Evolutionary conservation across 1,139 yeast species (phyloP).

Genomic region (Entelexis paramagnoliae): DNA sequence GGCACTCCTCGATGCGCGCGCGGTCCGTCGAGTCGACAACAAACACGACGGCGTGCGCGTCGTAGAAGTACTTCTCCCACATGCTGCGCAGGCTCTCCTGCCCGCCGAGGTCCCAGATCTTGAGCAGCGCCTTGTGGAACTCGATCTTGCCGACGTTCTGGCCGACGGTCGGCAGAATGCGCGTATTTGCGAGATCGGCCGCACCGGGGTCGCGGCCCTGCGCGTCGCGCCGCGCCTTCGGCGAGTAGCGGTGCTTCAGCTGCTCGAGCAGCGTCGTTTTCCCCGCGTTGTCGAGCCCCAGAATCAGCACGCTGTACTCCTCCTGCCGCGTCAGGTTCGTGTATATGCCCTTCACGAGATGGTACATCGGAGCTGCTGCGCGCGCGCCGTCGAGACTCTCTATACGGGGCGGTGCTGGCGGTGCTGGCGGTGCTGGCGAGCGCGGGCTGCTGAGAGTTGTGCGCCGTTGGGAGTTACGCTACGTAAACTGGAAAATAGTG

Average conservation of each 20-base stretch:
- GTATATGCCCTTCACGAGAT: constrained; percentile 51
- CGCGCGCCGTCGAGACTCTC: not conserved
- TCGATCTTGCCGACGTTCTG: constrained; percentile 56
- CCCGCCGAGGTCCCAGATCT: constrained; percentile 96
- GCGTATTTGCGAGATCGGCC: constrained; percentile 23
- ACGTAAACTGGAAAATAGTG: too few relatives aligned
- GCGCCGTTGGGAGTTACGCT: too few relatives aligned
- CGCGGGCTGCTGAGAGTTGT: too few relatives aligned
- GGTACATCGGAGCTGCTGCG: constrained; percentile 43
- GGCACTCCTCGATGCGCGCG: constrained; percentile 73
- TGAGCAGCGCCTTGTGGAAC: constrained; percentile 48
- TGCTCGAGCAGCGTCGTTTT: constrained; percentile 74
- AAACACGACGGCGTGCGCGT: constrained; percentile 85
- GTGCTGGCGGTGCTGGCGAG: not conserved
- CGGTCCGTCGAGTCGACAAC: constrained; percentile 86
- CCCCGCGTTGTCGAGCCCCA: constrained; percentile 94
- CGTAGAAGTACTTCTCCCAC: constrained; percentile 80
- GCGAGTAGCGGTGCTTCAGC: constrained; percentile 42
- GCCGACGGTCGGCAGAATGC: constrained; percentile 62
- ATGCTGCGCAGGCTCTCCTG: constrained; percentile 68
- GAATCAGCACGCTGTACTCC: constrained; percentile 63
- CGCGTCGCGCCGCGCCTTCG: constrained; percentile 22
- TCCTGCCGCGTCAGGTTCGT: constrained; percentile 47
- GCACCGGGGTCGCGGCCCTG: constrained; percentile 28
- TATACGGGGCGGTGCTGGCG: too few relatives aligned